A percentile compares a stretch with the other conserved stretches of the same genome.
phyloP scores from a whole-genome alignment of 305 asterid species.

The Solanum chacoense region DNA sequence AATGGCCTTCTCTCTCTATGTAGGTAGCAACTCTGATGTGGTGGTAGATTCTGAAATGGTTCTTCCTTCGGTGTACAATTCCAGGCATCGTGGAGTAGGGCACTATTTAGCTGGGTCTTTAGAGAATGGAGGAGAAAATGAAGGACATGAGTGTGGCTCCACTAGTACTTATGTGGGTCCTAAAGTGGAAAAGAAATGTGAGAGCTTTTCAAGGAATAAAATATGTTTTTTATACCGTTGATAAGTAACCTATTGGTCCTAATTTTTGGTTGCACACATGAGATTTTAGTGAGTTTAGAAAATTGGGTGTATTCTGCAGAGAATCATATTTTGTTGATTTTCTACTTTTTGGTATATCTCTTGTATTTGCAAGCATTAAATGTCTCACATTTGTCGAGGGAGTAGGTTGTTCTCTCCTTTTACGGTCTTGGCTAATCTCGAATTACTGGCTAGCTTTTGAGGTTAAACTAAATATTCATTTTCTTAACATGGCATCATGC shows the following conservation, averaged over 20 bases:
- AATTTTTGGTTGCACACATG: background rate
- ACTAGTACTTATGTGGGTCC: background rate
- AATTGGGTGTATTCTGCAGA: background rate
- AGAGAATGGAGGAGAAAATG: background rate
- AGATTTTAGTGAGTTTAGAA: background rate
- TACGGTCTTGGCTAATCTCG: background rate
- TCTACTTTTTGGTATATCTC: background rate
- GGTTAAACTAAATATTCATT: background rate
- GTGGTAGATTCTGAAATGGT: background rate
- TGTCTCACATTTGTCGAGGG: background rate
- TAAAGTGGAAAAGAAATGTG: background rate
- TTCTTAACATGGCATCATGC: background rate
- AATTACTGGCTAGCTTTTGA: background rate
- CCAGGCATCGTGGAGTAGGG: background rate
- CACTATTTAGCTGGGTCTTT: background rate
- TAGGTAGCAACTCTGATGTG: background rate
- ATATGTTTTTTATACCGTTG: background rate
- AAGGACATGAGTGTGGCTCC: background rate
- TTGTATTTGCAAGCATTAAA: background rate
- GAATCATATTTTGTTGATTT: background rate
- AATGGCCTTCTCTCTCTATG: background rate
- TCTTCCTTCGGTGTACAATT: background rate
- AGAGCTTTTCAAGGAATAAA: background rate
- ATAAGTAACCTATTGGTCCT: background rate
- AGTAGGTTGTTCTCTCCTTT: background rate